Evolutionary conservation across 2,329 filamentous ascomycete genomes (phyloP).

Genomic region (Colletotrichum salicis): DNA sequence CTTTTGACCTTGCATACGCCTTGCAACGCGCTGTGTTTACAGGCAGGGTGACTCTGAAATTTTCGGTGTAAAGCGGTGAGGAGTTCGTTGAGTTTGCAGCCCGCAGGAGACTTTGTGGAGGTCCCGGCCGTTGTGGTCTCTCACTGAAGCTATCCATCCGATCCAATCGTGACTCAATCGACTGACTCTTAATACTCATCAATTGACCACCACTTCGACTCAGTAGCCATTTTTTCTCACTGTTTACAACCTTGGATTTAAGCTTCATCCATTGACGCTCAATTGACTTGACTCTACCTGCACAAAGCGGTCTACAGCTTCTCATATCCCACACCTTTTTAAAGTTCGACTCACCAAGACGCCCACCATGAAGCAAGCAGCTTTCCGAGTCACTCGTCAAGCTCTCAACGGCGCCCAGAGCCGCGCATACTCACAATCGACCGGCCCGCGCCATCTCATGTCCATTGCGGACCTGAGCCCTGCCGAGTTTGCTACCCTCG

Average conservation of each 20-base stretch:
- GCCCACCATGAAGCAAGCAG: constrained; percentile 47
- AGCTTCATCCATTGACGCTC: background rate
- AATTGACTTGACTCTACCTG: background rate
- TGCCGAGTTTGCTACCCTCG: constrained; percentile 81
- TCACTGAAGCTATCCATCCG: constrained; percentile 24
- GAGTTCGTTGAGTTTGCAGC: constrained; percentile 26
- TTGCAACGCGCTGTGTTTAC: constrained; percentile 9
- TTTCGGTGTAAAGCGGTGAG: constrained; percentile 37
- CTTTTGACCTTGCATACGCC: constrained; percentile 12
- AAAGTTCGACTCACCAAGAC: constrained; percentile 6
- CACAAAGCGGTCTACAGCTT: constrained; percentile 12
- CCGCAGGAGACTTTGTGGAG: constrained; percentile 13
- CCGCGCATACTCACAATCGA: constrained; percentile 54
- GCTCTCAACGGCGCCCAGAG: constrained; percentile 50
- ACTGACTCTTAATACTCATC: background rate
- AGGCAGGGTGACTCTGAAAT: constrained; percentile 22
- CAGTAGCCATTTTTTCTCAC: background rate
- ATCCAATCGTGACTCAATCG: constrained; percentile 32
- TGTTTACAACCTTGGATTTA: background rate
- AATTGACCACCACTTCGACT: constrained; percentile 21
- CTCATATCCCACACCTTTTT: background rate
- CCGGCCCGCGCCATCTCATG: constrained; percentile 82
- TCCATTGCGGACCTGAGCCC: constrained; percentile 88
- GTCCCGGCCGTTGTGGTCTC: constrained; percentile 8
- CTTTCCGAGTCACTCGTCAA: constrained; percentile 46